phyloP scores from a whole-genome alignment of 306 rosid genomes.

The Cicer chorassanicum region DNA sequence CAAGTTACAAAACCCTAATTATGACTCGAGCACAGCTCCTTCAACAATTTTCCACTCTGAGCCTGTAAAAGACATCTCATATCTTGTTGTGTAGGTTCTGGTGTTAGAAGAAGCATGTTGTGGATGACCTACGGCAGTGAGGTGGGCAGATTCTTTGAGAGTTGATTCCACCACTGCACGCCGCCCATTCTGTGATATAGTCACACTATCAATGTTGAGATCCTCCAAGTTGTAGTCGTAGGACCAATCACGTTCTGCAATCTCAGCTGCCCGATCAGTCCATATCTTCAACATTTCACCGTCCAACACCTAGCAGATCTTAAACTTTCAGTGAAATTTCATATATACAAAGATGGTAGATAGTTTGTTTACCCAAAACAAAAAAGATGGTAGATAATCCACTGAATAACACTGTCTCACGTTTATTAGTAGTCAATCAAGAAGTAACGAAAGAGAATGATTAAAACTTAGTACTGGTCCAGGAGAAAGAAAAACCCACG shows the following conservation, averaged over 20 bases:
- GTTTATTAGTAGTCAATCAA: constrained; percentile 13
- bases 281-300: constrained; percentile 96
- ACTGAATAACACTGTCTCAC: constrained; percentile 10
- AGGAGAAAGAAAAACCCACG: background rate
- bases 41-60: constrained; percentile 89
- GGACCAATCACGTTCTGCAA: constrained; percentile 86
- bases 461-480: background rate
- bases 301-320: constrained; percentile 72
- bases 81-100: constrained; percentile 86
- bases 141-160: constrained; percentile 69
- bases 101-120: constrained; percentile 71
- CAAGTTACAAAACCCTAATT: constrained; percentile 35
- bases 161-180: constrained; percentile 95
- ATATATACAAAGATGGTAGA: constrained; percentile 17
- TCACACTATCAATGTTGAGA: constrained; percentile 84
- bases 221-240: constrained; percentile 71
- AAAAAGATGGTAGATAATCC: constrained; percentile 17
- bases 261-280: constrained; percentile 88
- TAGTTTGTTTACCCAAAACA: background rate
- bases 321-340: constrained; percentile 41
- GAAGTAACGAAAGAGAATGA: constrained; percentile 2
- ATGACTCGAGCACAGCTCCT: constrained; percentile 91
- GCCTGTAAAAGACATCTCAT: constrained; percentile 70
- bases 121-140: constrained; percentile 70
- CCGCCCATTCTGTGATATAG: constrained; percentile 74